Base-by-base conservation (phyloP, 306 rosid species). In the Geum urbanum region DNA sequence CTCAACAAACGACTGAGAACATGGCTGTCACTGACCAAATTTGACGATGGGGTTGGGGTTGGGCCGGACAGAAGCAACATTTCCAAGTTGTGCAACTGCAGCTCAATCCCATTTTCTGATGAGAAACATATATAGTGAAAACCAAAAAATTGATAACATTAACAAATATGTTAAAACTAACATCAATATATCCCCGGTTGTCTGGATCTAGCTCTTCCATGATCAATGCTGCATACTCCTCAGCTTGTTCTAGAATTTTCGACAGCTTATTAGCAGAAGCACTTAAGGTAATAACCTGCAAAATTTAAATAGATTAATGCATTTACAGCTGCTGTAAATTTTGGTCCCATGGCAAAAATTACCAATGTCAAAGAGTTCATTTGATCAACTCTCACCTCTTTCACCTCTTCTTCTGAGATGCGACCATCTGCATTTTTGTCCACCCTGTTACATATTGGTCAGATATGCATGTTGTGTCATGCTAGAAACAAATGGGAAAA, bases 181-280 rank as follows among this genome's bases (percentile, higher is more conserved):
- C 98, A 91, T 90, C 97, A 70, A 92, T 83, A 52, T 74, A 84
- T 57, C 98, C 98, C 15, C 86, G 80, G 77, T 83, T 82, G 81
- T 82, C 76, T 12, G 90, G 96, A 46, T 92, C 98, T 73, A 92
- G 82, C 77, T 92, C 98, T 76, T 92, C 98, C 88, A 88, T 90
- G 76, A 92, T 92, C 44, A 92, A 73, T 16, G 98, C 94, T 57
- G 98, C 97, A 57, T 92, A 92, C 80, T 92, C 98, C 63, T 92
- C 90, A 1, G 91, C 81, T 5, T 85, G 87, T 7, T 90, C 91
- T 85, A 88, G 85, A 73, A 92, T 75, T 72, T 88, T 90, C 14
- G 97, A 85, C 39, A 92, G 78, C 83, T 86, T 81, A 74, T 92
- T 92, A n/a, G 97, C 98, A 0, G 90, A 84, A 72, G 98, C 98